Evolutionary conservation across 352 stramenopile genomes (phyloP).

Genomic region (Phytophthora fragariaefolia): DNA sequence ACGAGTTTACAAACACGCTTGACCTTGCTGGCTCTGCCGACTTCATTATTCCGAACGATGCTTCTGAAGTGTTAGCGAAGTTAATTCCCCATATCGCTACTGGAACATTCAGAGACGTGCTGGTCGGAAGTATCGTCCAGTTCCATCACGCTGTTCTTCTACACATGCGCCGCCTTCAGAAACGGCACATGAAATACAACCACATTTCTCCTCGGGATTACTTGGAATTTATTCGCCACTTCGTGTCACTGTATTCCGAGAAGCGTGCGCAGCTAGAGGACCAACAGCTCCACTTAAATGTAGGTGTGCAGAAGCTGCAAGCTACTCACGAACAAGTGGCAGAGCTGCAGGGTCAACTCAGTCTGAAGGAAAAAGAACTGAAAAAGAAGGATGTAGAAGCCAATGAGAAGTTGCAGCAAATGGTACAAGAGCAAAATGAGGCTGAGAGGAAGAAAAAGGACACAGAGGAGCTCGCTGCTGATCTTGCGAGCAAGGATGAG

Average conservation of each 20-base stretch:
- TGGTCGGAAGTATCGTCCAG: slow-evolving; percentile 88
- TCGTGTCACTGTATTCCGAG: slow-evolving; percentile 91
- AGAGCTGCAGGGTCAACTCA: slow-evolving; percentile 91
- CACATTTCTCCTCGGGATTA: slow-evolving; percentile 93
- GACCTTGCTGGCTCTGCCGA: slow-evolving; percentile 93
- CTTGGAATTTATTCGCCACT: slow-evolving; percentile 93
- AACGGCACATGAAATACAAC: slow-evolving; percentile 89
- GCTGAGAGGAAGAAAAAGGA: slow-evolving; percentile 97
- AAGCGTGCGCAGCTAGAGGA: slow-evolving; percentile 94
- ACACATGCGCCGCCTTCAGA: slow-evolving; percentile 87
- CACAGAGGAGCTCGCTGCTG: slow-evolving; percentile 94
- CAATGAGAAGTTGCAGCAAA: slow-evolving; percentile 98
- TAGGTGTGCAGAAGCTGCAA: slow-evolving; percentile 98
- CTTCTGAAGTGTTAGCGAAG: slow-evolving; percentile 54
- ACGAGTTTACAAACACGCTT: slow-evolving; percentile 96
- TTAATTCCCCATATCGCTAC: slow-evolving; percentile 78
- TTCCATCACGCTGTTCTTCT: slow-evolving; percentile 88
- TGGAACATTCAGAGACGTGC: slow-evolving; percentile 75
- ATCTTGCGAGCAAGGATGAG: slow-evolving; percentile 95
- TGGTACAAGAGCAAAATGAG: slow-evolving; percentile 99
- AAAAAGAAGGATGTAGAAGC: slow-evolving; percentile 97
- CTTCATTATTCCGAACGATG: slow-evolving; percentile 59
- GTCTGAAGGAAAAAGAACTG: slow-evolving; percentile 94
- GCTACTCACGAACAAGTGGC: slow-evolving; percentile 98
- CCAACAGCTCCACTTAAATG: slow-evolving; percentile 98